Conservation (phyloP, 1,139 yeast genomes). For the Magnusiomyces magnusii region DNA sequence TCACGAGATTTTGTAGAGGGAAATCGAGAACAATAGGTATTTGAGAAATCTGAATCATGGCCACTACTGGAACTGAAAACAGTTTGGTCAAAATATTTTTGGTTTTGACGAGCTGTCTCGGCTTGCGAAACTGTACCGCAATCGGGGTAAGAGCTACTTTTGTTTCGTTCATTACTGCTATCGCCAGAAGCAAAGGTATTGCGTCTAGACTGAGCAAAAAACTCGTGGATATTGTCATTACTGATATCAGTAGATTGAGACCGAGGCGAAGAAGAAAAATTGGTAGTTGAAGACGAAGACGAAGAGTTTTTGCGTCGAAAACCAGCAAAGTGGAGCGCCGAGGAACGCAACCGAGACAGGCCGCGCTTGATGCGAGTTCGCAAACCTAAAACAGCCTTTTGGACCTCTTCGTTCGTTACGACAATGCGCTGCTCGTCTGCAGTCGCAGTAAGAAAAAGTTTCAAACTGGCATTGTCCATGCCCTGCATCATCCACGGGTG, state of each 20-base stretch:
- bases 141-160: background rate
- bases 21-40: background rate
- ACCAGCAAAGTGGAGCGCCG: slow-evolving; percentile 43
- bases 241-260: slow-evolving; percentile 9
- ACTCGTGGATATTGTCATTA: background rate
- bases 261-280: slow-evolving; percentile 8
- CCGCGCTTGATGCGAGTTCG: slow-evolving; percentile 55
- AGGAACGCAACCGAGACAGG: slow-evolving; percentile 39
- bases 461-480: slow-evolving; percentile 41
- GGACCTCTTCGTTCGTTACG: slow-evolving; percentile 62
- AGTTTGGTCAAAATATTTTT: slow-evolving; percentile 6
- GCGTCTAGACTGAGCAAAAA: background rate
- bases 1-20: background rate
- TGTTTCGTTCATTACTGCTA: too few species aligned
- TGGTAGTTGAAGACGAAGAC: slow-evolving; percentile 12
- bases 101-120: background rate
- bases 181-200: too few species aligned
- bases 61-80: slow-evolving; percentile 1
- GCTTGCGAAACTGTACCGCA: background rate
- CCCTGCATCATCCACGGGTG: slow-evolving; percentile 74
- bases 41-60: slow-evolving; percentile 7
- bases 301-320: slow-evolving; percentile 22
- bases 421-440: slow-evolving; percentile 40
- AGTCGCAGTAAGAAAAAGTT: slow-evolving; percentile 29
- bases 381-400: slow-evolving; percentile 66